A percentile compares a stretch with the other conserved stretches of the same genome.
Conservation (phyloP, 306 rosid genomes). For the Parietaria judaica region DNA sequence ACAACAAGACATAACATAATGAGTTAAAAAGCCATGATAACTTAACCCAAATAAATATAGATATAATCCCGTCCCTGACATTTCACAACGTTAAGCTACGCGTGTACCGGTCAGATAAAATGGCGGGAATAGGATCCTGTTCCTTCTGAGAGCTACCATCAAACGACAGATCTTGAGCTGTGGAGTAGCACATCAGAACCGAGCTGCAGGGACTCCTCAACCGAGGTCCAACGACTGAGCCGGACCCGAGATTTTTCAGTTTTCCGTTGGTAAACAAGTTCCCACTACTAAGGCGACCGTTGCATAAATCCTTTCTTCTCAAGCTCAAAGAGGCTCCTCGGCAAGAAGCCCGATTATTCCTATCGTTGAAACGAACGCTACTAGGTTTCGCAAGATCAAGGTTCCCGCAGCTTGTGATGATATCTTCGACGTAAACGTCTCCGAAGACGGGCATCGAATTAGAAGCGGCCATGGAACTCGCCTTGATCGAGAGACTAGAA, state of each 20-base stretch:
- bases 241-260: conserved; percentile 25
- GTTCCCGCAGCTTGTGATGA: conserved; percentile 32
- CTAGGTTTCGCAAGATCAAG: conserved; percentile 39
- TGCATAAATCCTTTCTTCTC: conserved; percentile 37
- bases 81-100: background rate
- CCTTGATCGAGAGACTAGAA: background rate
- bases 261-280: conserved; percentile 18
- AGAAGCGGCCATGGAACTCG: conserved; percentile 54
- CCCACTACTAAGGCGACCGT: conserved; percentile 25
- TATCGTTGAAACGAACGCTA: conserved; percentile 42
- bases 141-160: conserved; percentile 47
- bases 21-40: no score
- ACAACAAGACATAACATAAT: no score
- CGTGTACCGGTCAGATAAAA: conserved; percentile 46
- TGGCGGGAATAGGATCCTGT: conserved; percentile 31
- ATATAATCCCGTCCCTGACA: no score
- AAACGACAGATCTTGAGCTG: conserved; percentile 52
- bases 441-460: conserved; percentile 57
- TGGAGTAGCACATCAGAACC: conserved; percentile 32
- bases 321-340: conserved; percentile 38
- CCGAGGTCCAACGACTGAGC: conserved; percentile 31
- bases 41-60: no score
- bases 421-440: conserved; percentile 51
- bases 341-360: conserved; percentile 25
- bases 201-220: conserved; percentile 26